A percentile compares a stretch with the other conserved stretches of the same genome.
phyloP scores from a whole-genome alignment of 2,329 filamentous ascomycete genomes.

The Phialophora tarda region DNA sequence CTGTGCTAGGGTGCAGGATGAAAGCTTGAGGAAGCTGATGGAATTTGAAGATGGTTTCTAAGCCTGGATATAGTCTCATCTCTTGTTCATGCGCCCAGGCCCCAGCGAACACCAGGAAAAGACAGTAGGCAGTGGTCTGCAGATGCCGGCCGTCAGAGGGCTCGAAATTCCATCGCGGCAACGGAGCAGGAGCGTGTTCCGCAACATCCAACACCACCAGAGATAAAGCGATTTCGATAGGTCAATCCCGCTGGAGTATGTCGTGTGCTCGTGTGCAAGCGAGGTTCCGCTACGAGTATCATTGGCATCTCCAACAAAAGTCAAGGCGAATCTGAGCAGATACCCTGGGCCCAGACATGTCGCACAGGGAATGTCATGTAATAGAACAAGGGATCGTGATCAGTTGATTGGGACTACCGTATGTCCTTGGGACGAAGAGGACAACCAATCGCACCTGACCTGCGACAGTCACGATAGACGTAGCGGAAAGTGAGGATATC shows the following conservation, averaged over 20 bases:
- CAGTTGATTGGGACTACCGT: not conserved
- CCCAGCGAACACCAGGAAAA: not conserved
- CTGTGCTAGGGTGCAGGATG: conserved; percentile 5
- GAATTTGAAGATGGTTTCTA: not conserved
- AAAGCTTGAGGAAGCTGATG: conserved; percentile 4
- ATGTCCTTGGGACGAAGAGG: not conserved
- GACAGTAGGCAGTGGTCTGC: not conserved
- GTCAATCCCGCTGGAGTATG: no score
- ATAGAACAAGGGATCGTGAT: not conserved
- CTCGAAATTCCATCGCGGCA: not conserved
- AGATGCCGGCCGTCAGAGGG: not conserved
- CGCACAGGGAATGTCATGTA: not conserved
- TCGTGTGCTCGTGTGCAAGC: no score
- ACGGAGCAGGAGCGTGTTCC: not conserved
- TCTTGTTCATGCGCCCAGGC: not conserved
- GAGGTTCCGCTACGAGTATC: no score
- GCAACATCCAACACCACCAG: not conserved
- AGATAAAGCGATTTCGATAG: not conserved
- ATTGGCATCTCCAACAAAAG: no score
- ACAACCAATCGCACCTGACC: not conserved
- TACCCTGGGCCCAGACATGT: no score
- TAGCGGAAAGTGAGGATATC: not conserved
- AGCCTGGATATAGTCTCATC: not conserved
- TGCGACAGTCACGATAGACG: not conserved
- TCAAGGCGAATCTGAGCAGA: no score